Base-by-base conservation (phyloP, 768 basidiomycete genomes). In the Podaxis sp. region DNA sequence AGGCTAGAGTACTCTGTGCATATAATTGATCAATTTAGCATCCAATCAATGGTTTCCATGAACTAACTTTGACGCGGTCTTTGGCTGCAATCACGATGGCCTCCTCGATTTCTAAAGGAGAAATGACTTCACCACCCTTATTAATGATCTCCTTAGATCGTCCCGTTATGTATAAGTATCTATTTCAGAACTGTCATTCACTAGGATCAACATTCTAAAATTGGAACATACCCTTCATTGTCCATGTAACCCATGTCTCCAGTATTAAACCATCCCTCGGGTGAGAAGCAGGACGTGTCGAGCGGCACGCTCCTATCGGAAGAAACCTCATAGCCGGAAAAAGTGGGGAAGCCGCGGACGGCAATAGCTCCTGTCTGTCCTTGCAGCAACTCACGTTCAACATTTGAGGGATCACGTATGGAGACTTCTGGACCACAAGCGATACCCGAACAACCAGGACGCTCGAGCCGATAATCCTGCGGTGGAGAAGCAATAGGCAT, bases 131-230 rank as follows among this genome's bases (percentile, higher is more conserved):
- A 6, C 84, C 84, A 16, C 83, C 84, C 64, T 81, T 79, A 65
- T 81, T 81, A 63, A 83, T 83, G 61, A 84, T 81, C 72, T 86
- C 84, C 67, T 86, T 86, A 18, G 83, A 77, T 25, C 83, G 76
- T 9, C 83, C 84, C 0, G 83, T 85, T 63, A 86, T 79, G 61
- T 76, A 77, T 2, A 85, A 65, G 62, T 77, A 74, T 38, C 73
- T 74, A 44, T 23, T 50, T 18, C 21, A 38, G 47, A 25, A 37
- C 23, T 32, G 16, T n/a, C n/a, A 32, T 46, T 37, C 4, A 18
- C 1, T 32, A 18, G 35, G 32, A 5, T 9, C 32, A 11, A 27
- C 5, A 10, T 14, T 54, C 50, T 21, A 35, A 60, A 46, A 53
- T 18, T 38, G 28, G 40, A 51, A 64, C 67, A 52, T 61, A 77